Base-by-base conservation (phyloP, 2,329 filamentous ascomycete species). In the Apiospora rasikravindrae region DNA sequence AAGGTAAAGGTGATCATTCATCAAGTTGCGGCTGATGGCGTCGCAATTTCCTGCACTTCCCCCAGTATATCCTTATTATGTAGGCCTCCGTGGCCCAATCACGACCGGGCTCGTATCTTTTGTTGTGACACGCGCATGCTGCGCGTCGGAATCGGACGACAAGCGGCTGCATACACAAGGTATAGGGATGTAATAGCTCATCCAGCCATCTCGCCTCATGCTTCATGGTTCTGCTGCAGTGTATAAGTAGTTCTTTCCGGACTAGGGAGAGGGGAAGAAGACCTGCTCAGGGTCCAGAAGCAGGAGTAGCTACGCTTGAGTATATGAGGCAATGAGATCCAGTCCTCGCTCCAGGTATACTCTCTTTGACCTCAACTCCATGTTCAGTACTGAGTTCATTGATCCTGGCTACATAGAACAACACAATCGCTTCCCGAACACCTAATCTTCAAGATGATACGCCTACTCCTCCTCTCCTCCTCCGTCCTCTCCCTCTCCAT, bases 71-170 rank as follows among this genome's bases (percentile, higher is more conserved):
- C 19, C 22, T 49, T n/a, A n/a, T 49, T 40, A 40, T 40, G 29
- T 24, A 5, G 1, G 29, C 2, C 1, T 6, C 33, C 22, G 33
- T 64, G 33, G 57, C 22, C 57, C 57, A 64, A 64, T 64, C 57
- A 64, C 13, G 29, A 10, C 7, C 8, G 33, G 24, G 29, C 10
- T 40, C 57, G 57, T 40, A 40, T 64, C 22, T 24, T 37, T 24
- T 10, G n/a, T 40, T 8, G 57, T 64, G 19, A 64, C 57, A 64
- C 57, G 22, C 22, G 33, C 33, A n/a, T 64, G 57, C 29, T 64
- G 57, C 57, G 14, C 33, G 57, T 64, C 57, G 57, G 57, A 22
- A 64, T n/a, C 57, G 57, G 57, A 64, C 29, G 57, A 64, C 33
- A 64, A 64, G 53, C n/a, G 29, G 33, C 57, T 64, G 57, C 57